Evolutionary conservation across 2,329 filamentous ascomycete genomes (phyloP).

Genomic region (Sporothrix schenckii): DNA sequence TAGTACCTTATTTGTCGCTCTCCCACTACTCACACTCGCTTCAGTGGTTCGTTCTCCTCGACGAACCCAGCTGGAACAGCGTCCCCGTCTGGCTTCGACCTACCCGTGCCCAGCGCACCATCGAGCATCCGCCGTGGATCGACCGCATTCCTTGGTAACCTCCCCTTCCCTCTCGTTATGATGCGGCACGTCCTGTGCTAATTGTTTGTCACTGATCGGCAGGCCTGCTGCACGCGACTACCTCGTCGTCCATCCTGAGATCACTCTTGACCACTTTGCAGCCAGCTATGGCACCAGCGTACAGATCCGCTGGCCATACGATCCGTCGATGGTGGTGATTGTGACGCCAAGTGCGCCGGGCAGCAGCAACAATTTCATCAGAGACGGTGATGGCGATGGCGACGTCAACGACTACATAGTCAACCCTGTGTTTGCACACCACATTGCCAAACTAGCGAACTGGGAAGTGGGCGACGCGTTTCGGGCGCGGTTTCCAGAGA

Average conservation of each 20-base stretch:
- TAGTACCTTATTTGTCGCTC: background rate
- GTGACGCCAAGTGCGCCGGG: background rate
- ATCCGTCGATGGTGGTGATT: constrained; percentile 15
- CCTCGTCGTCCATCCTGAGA: background rate
- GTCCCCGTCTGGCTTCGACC: constrained; percentile 17
- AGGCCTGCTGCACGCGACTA: constrained; percentile 17
- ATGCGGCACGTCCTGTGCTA: background rate
- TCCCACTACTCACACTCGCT: background rate
- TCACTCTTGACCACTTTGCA: background rate
- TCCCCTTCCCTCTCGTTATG: background rate
- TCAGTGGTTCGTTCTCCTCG: constrained; percentile 20
- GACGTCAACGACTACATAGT: constrained; percentile 7
- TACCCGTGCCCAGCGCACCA: constrained; percentile 3
- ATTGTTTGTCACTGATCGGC: background rate
- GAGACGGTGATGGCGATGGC: too few relatives aligned
- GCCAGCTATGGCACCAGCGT: constrained; percentile 1
- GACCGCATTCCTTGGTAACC: constrained; percentile 8
- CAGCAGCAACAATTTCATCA: background rate
- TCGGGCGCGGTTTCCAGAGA: constrained; percentile 2
- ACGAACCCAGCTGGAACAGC: constrained; percentile 12
- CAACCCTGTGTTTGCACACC: constrained; percentile 17
- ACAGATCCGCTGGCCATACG: constrained; percentile 15
- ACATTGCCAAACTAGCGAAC: constrained; percentile 13
- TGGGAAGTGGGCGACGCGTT: constrained; percentile 12
- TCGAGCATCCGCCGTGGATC: constrained; percentile 14